Evolutionary conservation across 1,284 basidiomycete genomes (phyloP).

Genomic region (Spongispora temasekensis): DNA sequence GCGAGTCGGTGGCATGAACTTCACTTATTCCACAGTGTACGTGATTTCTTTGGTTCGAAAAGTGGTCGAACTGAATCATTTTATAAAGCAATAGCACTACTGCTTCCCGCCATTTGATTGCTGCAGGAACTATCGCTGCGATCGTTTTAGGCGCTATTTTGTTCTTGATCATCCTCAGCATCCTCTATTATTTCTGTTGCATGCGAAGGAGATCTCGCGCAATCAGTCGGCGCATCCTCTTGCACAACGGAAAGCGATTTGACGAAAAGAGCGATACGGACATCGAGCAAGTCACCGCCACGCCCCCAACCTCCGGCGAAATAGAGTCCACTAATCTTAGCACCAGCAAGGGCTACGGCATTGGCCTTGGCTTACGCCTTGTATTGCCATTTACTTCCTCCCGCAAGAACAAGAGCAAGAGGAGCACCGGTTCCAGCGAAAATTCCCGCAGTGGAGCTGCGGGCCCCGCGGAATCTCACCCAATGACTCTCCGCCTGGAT

Average conservation of each 20-base stretch:
- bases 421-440: constrained; percentile 19
- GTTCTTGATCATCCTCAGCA: constrained; percentile 44
- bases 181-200: constrained; percentile 43
- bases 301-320: constrained; percentile 24
- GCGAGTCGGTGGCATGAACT: constrained; percentile 39
- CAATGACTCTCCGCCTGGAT: constrained; percentile 22
- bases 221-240: constrained; percentile 7
- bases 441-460: constrained; percentile 12
- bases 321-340: constrained; percentile 29
- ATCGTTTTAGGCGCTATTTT: constrained; percentile 57
- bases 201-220: constrained; percentile 45
- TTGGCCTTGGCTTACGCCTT: constrained; percentile 34
- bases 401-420: constrained; percentile 30
- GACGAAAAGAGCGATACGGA: constrained; percentile 7
- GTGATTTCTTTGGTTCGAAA: constrained; percentile 11
- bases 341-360: constrained; percentile 34
- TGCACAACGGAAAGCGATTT: background rate
- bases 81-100: constrained; percentile 15
- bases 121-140: constrained; percentile 63
- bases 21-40: constrained; percentile 39
- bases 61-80: background rate
- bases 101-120: constrained; percentile 18
- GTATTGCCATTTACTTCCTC: constrained; percentile 27
- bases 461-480: constrained; percentile 21
- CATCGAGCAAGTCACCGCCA: constrained; percentile 10